These are phyloP conservation scores for Dichomitus squalens DNA, from an alignment of 1,284 basidiomycete species.

Conservation along the genomic window DNA sequence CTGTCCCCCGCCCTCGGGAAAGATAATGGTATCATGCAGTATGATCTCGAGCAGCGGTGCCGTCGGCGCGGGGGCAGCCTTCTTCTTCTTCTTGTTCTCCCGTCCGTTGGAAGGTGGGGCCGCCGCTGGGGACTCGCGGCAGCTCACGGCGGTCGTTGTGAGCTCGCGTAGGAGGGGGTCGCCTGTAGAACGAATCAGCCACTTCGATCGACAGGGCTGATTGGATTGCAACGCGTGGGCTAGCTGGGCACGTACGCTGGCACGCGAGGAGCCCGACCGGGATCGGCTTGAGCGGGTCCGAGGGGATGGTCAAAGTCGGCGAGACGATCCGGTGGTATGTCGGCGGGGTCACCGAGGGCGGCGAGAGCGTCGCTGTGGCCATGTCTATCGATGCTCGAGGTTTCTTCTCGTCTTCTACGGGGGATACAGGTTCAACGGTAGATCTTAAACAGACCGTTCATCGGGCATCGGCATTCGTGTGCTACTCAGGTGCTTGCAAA, in stretches of 20 bases:
- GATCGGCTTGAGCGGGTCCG: conserved; percentile 49
- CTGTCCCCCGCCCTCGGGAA: conserved; percentile 90
- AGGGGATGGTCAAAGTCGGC: conserved; percentile 54
- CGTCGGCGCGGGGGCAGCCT: conserved; percentile 46
- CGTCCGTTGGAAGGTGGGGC: conserved; percentile 44
- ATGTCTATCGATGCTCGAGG: conserved; percentile 14
- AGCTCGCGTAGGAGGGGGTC: conserved; percentile 65
- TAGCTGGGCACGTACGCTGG: conserved; percentile 52
- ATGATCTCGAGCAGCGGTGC: conserved; percentile 63
- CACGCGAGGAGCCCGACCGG: conserved; percentile 75
- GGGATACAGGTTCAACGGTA: no score
- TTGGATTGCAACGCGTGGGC: no score
- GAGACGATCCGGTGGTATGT: conserved; percentile 69
- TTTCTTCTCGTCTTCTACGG: background rate
- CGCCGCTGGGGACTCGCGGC: conserved; percentile 44
- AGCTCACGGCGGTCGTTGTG: conserved; percentile 55
- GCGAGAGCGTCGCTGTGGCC: conserved; percentile 36
- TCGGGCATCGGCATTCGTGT: no score
- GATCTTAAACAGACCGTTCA: no score
- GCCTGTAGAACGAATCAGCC: conserved; percentile 41
- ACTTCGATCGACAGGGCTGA: conserved; percentile 5
- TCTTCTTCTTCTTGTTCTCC: conserved; percentile 58
- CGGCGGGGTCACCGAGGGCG: conserved; percentile 43
- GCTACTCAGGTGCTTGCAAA: no score
- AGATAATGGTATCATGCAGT: conserved; percentile 83